Conservation (phyloP, 495 filamentous ascomycete species). For the Penicillium bovifimosum region DNA sequence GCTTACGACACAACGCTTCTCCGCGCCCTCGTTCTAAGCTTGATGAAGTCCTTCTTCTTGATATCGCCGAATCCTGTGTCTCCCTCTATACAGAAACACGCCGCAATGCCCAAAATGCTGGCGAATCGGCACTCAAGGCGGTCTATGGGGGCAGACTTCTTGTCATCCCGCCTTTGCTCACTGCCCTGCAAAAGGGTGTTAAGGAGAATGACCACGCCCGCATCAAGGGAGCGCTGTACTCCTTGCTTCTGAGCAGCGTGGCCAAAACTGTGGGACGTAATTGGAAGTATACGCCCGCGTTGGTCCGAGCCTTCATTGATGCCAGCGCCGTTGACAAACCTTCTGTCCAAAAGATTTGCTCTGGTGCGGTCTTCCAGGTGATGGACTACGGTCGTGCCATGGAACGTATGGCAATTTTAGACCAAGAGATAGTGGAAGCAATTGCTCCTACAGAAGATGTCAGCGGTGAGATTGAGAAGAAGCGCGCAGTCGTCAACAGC, state of each 20-base stretch:
- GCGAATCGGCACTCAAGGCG: conserved; percentile 89
- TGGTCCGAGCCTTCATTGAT: conserved; percentile 84
- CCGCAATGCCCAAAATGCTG: conserved; percentile 82
- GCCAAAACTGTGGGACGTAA: conserved; percentile 82
- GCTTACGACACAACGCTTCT: conserved; percentile 85
- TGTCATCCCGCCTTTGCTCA: conserved; percentile 81
- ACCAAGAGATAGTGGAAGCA: conserved; percentile 62
- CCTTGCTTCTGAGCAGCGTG: conserved; percentile 79
- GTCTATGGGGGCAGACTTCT: conserved; percentile 79
- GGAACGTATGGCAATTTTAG: conserved; percentile 81
- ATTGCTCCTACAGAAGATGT: conserved; percentile 72
- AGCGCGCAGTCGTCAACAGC: conserved; percentile 62
- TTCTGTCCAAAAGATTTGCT: conserved; percentile 86
- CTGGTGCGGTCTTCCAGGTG: conserved; percentile 72
- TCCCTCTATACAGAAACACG: conserved; percentile 96
- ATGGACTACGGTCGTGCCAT: conserved; percentile 85
- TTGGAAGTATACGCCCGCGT: conserved; percentile 83
- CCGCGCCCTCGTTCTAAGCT: conserved; percentile 78
- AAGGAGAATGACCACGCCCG: conserved; percentile 75
- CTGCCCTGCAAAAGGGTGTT: conserved; percentile 73
- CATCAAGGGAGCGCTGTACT: conserved; percentile 92
- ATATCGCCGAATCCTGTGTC: conserved; percentile 84
- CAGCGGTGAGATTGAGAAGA: conserved; percentile 54
- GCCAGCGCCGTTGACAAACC: conserved; percentile 86
- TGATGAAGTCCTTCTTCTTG: conserved; percentile 75